Evolutionary conservation across 164 flowering plant genomes (phyloP).

Genomic region (Annona cherimola): DNA sequence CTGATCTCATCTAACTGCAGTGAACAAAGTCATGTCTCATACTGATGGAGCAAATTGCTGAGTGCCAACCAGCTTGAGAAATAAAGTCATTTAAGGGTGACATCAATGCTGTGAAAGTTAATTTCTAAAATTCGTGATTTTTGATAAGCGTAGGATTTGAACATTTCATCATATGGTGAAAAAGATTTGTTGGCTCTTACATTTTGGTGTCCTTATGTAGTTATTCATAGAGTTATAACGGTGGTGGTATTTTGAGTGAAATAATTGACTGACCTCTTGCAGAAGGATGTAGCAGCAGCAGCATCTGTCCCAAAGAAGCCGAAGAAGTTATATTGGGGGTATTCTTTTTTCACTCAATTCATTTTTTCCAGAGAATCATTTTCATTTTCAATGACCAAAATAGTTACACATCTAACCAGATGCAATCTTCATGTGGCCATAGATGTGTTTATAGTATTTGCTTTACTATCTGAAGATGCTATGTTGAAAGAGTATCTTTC

Average conservation of each 20-base stretch:
- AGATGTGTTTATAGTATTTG: not conserved
- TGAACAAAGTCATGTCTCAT: no score
- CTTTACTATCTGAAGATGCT: no score
- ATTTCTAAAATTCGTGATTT: not conserved
- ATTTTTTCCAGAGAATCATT: not conserved
- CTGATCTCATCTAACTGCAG: no score
- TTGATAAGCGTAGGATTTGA: not conserved
- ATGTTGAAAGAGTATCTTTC: not conserved
- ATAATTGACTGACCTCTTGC: conserved; percentile 5
- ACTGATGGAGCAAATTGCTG: no score
- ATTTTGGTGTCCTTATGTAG: not conserved
- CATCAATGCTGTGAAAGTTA: not conserved
- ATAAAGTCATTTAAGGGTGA: not conserved
- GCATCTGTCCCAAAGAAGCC: conserved; percentile 28
- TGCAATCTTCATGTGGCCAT: not conserved
- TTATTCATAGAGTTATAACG: not conserved
- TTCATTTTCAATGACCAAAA: not conserved
- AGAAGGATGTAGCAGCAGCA: conserved; percentile 20
- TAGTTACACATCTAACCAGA: not conserved
- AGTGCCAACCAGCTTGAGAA: not conserved
- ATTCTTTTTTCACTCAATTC: conserved; percentile 10
- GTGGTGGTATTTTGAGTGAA: not conserved
- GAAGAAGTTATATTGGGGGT: conserved; percentile 68
- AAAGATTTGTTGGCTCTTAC: not conserved
- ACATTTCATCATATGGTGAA: not conserved